Conservation (phyloP, 163 green algal genomes). For the Scenedesmus sp. region DNA sequence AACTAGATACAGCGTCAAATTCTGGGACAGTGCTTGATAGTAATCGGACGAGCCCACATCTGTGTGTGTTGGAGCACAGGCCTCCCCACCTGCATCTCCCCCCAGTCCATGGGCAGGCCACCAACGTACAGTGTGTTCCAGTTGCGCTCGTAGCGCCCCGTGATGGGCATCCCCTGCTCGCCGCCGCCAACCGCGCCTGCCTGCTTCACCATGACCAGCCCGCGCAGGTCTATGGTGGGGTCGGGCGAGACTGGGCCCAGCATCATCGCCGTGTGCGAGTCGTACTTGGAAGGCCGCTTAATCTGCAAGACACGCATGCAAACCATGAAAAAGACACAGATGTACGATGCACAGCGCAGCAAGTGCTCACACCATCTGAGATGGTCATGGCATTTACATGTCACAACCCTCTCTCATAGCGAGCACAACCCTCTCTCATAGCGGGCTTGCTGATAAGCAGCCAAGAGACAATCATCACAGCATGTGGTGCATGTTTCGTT, state of each 20-base stretch:
- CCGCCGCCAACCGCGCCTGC: background rate
- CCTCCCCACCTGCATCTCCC: conserved; percentile 25
- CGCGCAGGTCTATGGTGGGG: conserved; percentile 11
- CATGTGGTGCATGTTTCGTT: too few species aligned
- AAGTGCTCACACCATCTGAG: too few species aligned
- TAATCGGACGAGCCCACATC: too few species aligned
- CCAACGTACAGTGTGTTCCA: conserved; percentile 55
- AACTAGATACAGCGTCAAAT: background rate
- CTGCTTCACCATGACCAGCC: conserved; percentile 5
- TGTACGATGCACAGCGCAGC: too few species aligned
- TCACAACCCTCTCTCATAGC: too few species aligned
- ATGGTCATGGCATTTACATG: too few species aligned
- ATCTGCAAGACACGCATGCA: conserved; percentile 30
- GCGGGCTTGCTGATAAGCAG: too few species aligned
- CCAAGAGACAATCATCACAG: too few species aligned
- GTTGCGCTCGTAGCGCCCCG: conserved; percentile 33
- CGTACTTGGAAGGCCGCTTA: conserved; percentile 51
- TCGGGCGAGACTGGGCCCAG: conserved; percentile 32
- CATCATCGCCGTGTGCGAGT: conserved; percentile 26
- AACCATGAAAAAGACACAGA: background rate
- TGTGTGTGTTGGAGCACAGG: too few species aligned
- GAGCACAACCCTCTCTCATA: too few species aligned
- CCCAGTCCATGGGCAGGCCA: conserved; percentile 44
- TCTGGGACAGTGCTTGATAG: too few species aligned
- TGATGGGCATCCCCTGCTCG: background rate